Conservation (phyloP, 495 filamentous ascomycete genomes). For the Penicillium coprophilum region DNA sequence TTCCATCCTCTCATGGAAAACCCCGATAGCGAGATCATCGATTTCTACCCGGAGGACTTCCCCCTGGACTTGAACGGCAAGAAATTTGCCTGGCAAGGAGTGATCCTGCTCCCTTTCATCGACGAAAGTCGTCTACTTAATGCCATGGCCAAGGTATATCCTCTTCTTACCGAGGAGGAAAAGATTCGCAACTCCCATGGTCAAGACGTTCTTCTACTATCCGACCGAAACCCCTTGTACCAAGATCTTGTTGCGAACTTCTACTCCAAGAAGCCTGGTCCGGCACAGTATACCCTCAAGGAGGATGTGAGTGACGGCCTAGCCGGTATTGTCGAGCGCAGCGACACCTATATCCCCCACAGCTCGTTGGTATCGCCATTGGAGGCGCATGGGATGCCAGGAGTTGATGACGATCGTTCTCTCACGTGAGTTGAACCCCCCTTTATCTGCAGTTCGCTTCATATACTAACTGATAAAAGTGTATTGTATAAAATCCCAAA, state of each 20-base stretch:
- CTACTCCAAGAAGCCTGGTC: conserved; percentile 83
- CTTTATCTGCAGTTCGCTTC: conserved; percentile 6
- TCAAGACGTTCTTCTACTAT: conserved; percentile 78
- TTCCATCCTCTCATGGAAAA: conserved; percentile 89
- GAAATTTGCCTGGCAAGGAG: conserved; percentile 98
- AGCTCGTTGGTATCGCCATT: conserved; percentile 65
- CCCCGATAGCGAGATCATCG: conserved; percentile 83
- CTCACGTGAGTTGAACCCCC: conserved; percentile 60
- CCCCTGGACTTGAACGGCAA: conserved; percentile 93
- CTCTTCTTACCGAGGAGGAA: conserved; percentile 75
- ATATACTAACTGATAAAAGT: conserved; percentile 51
- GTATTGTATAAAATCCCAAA: conserved; percentile 82
- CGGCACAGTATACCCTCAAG: conserved; percentile 65
- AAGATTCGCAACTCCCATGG: conserved; percentile 75
- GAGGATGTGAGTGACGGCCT: conserved; percentile 72
- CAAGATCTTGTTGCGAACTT: conserved; percentile 77
- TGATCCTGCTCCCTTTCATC: conserved; percentile 92
- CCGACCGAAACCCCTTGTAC: conserved; percentile 77
- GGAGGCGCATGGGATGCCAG: conserved; percentile 63
- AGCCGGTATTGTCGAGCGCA: conserved; percentile 76
- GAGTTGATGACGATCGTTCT: conserved; percentile 78
- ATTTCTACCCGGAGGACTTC: conserved; percentile 97
- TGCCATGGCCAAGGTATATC: conserved; percentile 82
- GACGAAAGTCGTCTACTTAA: conserved; percentile 82
- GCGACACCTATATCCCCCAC: conserved; percentile 75